These are phyloP conservation scores for Neopestalotiopsis clavispora DNA, from an alignment of 2,329 filamentous ascomycete genomes.

Conservation along the genomic window DNA sequence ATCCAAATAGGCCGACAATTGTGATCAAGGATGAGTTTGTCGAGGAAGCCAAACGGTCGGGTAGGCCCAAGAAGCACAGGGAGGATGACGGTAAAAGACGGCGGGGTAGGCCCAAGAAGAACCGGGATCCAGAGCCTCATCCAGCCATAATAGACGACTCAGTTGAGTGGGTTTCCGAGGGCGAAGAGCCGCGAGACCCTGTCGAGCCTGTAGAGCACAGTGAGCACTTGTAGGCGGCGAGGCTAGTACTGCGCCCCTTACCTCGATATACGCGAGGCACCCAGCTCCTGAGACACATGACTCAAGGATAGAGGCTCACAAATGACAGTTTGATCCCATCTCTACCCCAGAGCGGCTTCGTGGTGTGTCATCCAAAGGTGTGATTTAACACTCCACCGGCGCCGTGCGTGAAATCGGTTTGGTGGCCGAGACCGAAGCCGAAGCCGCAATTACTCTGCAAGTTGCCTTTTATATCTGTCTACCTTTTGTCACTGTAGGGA, in stretches of 20 bases:
- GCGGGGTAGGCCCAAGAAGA: too few species aligned
- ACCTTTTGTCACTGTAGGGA: too few species aligned
- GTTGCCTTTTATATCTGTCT: too few species aligned
- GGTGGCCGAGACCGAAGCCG: not conserved
- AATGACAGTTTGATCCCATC: not conserved
- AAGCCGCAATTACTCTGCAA: too few species aligned
- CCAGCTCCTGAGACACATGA: not conserved
- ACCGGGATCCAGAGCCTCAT: too few species aligned
- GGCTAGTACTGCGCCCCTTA: too few species aligned
- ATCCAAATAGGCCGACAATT: not conserved
- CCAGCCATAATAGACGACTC: too few species aligned
- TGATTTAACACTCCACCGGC: too few species aligned
- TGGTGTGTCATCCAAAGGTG: too few species aligned
- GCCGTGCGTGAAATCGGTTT: not conserved
- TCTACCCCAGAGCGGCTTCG: too few species aligned
- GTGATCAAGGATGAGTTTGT: not conserved
- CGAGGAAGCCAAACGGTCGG: not conserved
- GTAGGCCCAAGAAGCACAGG: not conserved
- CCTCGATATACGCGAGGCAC: too few species aligned
- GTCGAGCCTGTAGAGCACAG: not conserved
- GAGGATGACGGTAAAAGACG: not conserved
- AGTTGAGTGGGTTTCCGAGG: not conserved
- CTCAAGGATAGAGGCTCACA: not conserved
- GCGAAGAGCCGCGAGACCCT: not conserved
- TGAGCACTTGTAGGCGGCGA: too few species aligned